Conservation (phyloP, 1,139 yeast species). For the Komagataea norvegica region DNA sequence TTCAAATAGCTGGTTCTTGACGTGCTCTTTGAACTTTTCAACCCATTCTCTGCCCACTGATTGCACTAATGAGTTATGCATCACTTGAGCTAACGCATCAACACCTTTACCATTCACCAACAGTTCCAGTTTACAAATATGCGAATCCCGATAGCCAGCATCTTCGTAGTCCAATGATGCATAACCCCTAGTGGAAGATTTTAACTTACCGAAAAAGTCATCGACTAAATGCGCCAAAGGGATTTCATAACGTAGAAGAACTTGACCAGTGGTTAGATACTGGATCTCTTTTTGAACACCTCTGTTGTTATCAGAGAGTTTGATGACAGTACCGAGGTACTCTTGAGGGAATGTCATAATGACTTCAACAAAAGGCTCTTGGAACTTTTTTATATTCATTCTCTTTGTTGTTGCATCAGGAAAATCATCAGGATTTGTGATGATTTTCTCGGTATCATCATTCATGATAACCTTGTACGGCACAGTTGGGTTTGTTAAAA, state of each 20-base stretch:
- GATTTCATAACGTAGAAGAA: conserved; percentile 67
- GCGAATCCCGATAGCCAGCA: conserved; percentile 75
- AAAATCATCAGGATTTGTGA: conserved; percentile 90
- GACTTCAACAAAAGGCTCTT: conserved; percentile 90
- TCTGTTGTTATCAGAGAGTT: conserved; percentile 76
- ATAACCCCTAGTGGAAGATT: conserved; percentile 86
- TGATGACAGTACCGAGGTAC: conserved; percentile 80
- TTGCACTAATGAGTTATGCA: conserved; percentile 78
- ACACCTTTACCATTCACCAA: conserved; percentile 86
- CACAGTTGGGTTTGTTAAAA: conserved; percentile 93
- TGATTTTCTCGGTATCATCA: conserved; percentile 58
- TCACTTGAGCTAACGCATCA: conserved; percentile 88
- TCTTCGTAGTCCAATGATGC: conserved; percentile 95
- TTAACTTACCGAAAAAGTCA: conserved; percentile 89
- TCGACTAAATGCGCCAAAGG: conserved; percentile 91
- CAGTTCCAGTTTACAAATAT: conserved; percentile 81
- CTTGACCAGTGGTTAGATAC: conserved; percentile 78
- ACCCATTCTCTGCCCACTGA: conserved; percentile 78
- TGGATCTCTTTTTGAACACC: conserved; percentile 80
- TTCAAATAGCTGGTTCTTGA: conserved; percentile 81
- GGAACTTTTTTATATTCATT: conserved; percentile 50
- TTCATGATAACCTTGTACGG: conserved; percentile 72
- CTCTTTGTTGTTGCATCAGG: conserved; percentile 51
- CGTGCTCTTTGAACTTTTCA: conserved; percentile 68
- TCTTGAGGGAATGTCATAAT: conserved; percentile 90